Evolutionary conservation across 139 green algal species (phyloP).

Genomic region (Helicosporidium sp.): DNA sequence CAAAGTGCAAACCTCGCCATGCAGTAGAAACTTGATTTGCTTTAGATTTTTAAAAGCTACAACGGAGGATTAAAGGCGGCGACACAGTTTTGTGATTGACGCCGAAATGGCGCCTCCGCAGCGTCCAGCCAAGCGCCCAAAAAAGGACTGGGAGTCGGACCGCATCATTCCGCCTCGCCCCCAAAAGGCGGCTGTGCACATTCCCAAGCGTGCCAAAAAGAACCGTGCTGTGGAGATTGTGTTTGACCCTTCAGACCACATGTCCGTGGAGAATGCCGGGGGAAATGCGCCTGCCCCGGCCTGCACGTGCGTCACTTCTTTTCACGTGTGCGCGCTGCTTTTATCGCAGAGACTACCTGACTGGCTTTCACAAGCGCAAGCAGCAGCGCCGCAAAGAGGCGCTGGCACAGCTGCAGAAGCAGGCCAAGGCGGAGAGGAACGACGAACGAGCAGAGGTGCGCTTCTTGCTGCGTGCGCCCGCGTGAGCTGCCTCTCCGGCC

Average conservation of each 20-base stretch:
- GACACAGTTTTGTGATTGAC: too few relatives aligned
- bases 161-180: background rate
- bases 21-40: too few relatives aligned
- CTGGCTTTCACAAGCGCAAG: slow-evolving; percentile 48
- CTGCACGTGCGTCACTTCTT: too few relatives aligned
- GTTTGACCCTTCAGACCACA: slow-evolving; percentile 32
- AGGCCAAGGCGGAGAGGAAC: slow-evolving; percentile 21
- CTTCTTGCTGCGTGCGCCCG: too few relatives aligned
- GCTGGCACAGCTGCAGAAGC: slow-evolving; percentile 27
- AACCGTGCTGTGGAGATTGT: slow-evolving; percentile 27
- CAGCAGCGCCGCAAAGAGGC: slow-evolving; percentile 41
- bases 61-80: too few relatives aligned
- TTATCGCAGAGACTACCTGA: slow-evolving; percentile 41
- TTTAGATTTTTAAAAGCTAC: too few relatives aligned
- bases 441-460: slow-evolving; percentile 32
- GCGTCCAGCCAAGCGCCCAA: too few relatives aligned
- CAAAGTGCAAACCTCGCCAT: too few relatives aligned
- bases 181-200: slow-evolving; percentile 1
- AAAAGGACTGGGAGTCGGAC: slow-evolving; percentile 1
- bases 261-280: too few relatives aligned
- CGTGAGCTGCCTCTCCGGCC: too few relatives aligned
- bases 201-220: slow-evolving; percentile 20
- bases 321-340: too few relatives aligned
- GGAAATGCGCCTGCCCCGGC: background rate
- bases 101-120: too few relatives aligned